Evolutionary conservation across 345 rosid species (phyloP), one percentile per base, ranked within the genome.

Genomic region (Syzygium aromaticum): DNA sequence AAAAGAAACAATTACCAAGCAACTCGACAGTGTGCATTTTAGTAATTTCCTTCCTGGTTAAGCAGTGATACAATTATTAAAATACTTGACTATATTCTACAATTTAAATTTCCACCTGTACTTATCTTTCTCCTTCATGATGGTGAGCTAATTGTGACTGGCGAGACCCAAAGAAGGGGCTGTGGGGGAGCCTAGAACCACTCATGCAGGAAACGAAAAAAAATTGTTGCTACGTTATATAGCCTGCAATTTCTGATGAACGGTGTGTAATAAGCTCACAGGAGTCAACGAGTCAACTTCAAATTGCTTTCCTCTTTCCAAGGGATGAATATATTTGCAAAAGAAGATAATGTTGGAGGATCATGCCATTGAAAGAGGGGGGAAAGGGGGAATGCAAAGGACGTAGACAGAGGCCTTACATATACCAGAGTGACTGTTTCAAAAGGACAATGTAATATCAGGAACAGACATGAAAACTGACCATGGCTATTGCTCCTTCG

Each of bases 401-500:
- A 73, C 8, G 7, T 73, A 73, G 46, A 73, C 49, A 19, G 82
- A 73, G 82, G 13, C 82, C 49, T 38, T 73, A 38, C 51, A 38
- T 52, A 73, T 38, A 27, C 40, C 12, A 30, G 54, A 73, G 46
- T 28, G 57, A 21, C 28, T 51, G 61, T 33, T 30, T 67, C 57
- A 53, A 52, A 33, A 64, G 51, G 43, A 86, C 49, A 73, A n/a
- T 63, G 21, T 30, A 52, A 40, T 16, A 57, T 82, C 16, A 77
- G 51, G 51, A 80, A 56, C 54, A 54, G 21, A 15, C 84, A 33
- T 85, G 17, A 80, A 88, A 53, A 82, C 90, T 84, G 67, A 86
- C 90, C 90, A 88, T 88, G 52, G 73, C 59, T 25, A 88, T 86
- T 22, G 87, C 90, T 64, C 86, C 90, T 64, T 88, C 86, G 15